Evolutionary conservation across 176 grass and related monocot species (phyloP).

Genomic region (Typha latifolia): DNA sequence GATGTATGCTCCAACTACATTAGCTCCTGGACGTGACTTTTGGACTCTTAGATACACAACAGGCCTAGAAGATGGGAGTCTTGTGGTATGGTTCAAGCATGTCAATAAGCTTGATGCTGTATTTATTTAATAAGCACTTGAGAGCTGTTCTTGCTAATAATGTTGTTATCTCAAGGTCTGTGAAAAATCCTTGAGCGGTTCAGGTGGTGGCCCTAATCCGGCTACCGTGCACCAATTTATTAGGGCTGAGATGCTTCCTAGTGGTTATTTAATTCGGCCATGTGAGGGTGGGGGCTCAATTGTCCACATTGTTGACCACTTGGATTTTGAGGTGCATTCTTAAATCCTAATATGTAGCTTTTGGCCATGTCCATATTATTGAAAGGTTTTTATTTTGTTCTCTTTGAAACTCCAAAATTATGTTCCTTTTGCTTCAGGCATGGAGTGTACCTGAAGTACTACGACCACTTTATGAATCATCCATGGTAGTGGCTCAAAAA

Average conservation of each 20-base stretch:
- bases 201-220: constrained; percentile 58
- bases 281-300: constrained; percentile 86
- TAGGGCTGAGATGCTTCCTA: constrained; percentile 91
- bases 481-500: constrained; percentile 90
- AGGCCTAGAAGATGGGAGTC: constrained; percentile 82
- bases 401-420: constrained; percentile 11
- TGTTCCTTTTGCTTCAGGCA: constrained; percentile 38
- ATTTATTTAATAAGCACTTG: not conserved
- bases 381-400: not conserved
- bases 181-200: constrained; percentile 89
- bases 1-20: constrained; percentile 96
- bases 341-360: not conserved
- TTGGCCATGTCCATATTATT: not conserved
- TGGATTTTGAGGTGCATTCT: constrained; percentile 73
- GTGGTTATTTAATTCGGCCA: constrained; percentile 87
- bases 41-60: constrained; percentile 93
- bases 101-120: not conserved
- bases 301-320: constrained; percentile 94
- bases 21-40: constrained; percentile 89
- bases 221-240: constrained; percentile 76
- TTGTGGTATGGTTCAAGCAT: constrained; percentile 45
- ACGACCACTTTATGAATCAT: constrained; percentile 83
- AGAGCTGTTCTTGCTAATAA: constrained; percentile 14
- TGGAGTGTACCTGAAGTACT: constrained; percentile 95
- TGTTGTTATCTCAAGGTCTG: constrained; percentile 45